Evolutionary conservation across 1,139 yeast genomes (phyloP).

Genomic region (Zygosaccharomyces sapae): DNA sequence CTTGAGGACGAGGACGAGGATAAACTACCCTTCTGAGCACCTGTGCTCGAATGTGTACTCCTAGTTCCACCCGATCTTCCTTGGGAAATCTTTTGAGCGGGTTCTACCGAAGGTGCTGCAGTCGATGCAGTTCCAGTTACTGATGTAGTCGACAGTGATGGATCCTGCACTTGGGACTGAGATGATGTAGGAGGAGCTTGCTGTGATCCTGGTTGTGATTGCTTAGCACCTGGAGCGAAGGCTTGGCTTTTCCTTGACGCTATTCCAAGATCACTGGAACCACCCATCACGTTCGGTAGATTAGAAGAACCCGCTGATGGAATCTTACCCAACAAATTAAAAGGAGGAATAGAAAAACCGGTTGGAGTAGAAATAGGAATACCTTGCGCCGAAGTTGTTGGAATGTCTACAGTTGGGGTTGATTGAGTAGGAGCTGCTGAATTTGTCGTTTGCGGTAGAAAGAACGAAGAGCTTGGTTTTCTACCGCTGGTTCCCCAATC

Average conservation of each 20-base stretch:
- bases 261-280: conserved; percentile 8
- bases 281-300: conserved; percentile 13
- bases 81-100: conserved; percentile 20
- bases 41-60: conserved; percentile 14
- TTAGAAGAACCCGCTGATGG: conserved; percentile 12
- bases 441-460: conserved; percentile 27
- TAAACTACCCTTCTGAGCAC: conserved; percentile 22
- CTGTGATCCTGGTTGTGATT: conserved; percentile 3
- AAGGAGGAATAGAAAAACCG: conserved; percentile 18
- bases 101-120: conserved; percentile 11
- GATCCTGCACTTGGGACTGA: conserved; percentile 7
- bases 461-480: conserved; percentile 32
- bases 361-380: conserved; percentile 19
- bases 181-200: conserved; percentile 8
- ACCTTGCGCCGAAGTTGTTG: conserved; percentile 25
- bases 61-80: conserved; percentile 16
- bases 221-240: conserved; percentile 5
- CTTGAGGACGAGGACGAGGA: conserved; percentile 19
- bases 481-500: conserved; percentile 34
- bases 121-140: conserved; percentile 9
- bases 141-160: conserved; percentile 11
- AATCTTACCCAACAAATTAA: conserved; percentile 19
- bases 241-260: conserved; percentile 13
- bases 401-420: conserved; percentile 17
- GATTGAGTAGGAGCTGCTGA: conserved; percentile 27